Percentiles rank a stretch among this genome's conserved stretches.
Conservation (phyloP, 1,139 yeast genomes). For the Pichia inconspicua region DNA sequence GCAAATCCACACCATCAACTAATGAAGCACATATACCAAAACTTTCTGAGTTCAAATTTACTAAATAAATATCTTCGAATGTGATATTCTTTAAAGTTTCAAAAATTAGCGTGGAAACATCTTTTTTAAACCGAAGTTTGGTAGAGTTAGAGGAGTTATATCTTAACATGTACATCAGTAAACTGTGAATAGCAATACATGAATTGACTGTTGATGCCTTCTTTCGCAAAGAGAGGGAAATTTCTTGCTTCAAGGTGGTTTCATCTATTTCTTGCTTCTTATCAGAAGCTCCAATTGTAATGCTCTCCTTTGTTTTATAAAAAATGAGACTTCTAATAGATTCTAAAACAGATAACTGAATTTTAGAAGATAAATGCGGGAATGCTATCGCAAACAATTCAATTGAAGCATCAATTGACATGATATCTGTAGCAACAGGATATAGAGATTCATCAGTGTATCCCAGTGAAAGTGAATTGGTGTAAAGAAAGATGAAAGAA, state of each 20-base stretch:
- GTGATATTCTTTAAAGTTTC: conserved; percentile 51
- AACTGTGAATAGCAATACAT: conserved; percentile 55
- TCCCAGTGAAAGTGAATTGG: conserved; percentile 20
- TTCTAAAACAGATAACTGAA: conserved; percentile 80
- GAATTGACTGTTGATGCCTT: conserved; percentile 54
- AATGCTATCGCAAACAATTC: conserved; percentile 67
- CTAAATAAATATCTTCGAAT: conserved; percentile 35
- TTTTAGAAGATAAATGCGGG: conserved; percentile 66
- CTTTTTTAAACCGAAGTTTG: conserved; percentile 32
- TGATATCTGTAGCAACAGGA: conserved; percentile 32
- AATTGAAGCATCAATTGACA: conserved; percentile 69
- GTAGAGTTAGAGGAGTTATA: conserved; percentile 20
- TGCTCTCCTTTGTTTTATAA: conserved; percentile 28
- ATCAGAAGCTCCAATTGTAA: conserved; percentile 3
- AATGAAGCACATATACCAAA: conserved; percentile 53
- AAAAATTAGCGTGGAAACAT: conserved; percentile 42
- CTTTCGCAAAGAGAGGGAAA: conserved; percentile 27
- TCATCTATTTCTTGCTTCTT: conserved; percentile 8
- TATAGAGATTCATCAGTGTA: conserved; percentile 25
- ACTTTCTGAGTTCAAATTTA: conserved; percentile 51
- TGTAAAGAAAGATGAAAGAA: conserved; percentile 26
- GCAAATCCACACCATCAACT: conserved; percentile 27
- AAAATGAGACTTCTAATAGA: conserved; percentile 55
- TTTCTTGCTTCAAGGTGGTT: conserved; percentile 9
- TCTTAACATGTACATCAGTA: conserved; percentile 34